Evolutionary conservation across 1,139 yeast species (phyloP), one percentile per base, ranked within the genome.

Genomic region (Spathaspora sp.): DNA sequence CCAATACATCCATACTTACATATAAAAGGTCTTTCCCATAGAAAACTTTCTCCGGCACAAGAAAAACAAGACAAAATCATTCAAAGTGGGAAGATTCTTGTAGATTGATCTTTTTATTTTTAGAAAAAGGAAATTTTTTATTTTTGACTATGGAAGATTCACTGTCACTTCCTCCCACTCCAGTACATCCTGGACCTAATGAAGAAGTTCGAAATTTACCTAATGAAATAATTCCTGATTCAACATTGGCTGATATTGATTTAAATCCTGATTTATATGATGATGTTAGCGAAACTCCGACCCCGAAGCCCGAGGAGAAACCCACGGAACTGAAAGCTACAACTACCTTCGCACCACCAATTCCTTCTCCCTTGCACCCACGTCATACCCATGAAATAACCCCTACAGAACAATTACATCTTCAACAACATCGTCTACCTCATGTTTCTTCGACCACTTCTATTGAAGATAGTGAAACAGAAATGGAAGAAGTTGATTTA

Each of bases 111-210:
- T n/a, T n/a, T n/a, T n/a, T n/a, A n/a, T n/a, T n/a, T n/a, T n/a
- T n/a, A n/a, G n/a, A n/a, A n/a, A n/a, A n/a, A n/a, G n/a, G n/a
- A n/a, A n/a, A n/a, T n/a, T n/a, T n/a, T n/a, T n/a, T n/a, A n/a
- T n/a, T n/a, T n/a, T n/a, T n/a, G n/a, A 8, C 13, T 27, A 4
- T 27, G 31, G 31, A n/a, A 11, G 31, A 27, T 27, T 31, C 36
- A 26, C 55, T 54, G 57, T 45, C 44, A 27, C 44, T 58, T 18
- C 82, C 83, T 4, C 64, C 63, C 2, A 77, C 82, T 2, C 83
- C 83, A 5, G 50, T 58, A 31, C 82, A 75, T 51, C 78, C 79
- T 3, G 68, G 59, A n/a, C 69, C 81, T 2, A 65, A 76, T 52
- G 75, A 72, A 51, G 78, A 74, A 50, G 59, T 74, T 2, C 39